A percentile compares a stretch with the other conserved stretches of the same genome.
Conservation (phyloP, 371 early-diverging fungal species). For the Cokeromyces recurvatus region DNA sequence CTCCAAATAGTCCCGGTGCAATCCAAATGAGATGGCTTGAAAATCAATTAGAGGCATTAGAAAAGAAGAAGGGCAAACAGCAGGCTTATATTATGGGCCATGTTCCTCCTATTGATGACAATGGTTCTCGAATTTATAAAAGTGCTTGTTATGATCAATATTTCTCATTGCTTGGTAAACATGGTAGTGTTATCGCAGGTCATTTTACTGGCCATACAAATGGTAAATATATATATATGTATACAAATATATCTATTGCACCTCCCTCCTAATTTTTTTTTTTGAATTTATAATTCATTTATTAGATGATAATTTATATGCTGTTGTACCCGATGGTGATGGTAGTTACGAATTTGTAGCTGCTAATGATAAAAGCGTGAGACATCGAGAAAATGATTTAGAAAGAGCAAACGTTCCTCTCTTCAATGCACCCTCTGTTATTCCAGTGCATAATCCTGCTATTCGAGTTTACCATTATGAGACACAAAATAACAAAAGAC, state of each 20-base stretch:
- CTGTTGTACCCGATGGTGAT: constrained; percentile 3
- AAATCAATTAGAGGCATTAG: constrained; percentile 5
- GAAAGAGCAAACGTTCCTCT: constrained; percentile 17
- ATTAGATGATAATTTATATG: constrained; percentile 20
- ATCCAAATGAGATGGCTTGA: constrained; percentile 35
- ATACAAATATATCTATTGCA: no score
- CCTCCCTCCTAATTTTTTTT: no score
- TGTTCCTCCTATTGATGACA: constrained; percentile 45
- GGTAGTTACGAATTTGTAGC: not conserved
- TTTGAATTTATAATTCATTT: no score
- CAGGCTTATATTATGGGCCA: constrained; percentile 45
- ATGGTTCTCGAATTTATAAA: constrained; percentile 18
- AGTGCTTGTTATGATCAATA: constrained; percentile 31
- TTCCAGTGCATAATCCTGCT: constrained; percentile 50
- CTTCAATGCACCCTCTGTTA: constrained; percentile 48
- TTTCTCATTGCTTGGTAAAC: constrained; percentile 37
- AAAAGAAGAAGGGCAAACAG: constrained; percentile 2
- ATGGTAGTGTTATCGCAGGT: constrained; percentile 36
- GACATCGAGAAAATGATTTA: constrained; percentile 2
- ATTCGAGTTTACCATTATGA: constrained; percentile 49
- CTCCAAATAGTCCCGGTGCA: constrained; percentile 17
- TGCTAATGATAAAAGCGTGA: no score
- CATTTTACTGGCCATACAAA: constrained; percentile 55
- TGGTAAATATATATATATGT: constrained; percentile 3
- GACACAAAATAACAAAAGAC: constrained; percentile 1